phyloP scores from a whole-genome alignment of 1,284 basidiomycete genomes.

The Cryptococcus jaspeensis region DNA sequence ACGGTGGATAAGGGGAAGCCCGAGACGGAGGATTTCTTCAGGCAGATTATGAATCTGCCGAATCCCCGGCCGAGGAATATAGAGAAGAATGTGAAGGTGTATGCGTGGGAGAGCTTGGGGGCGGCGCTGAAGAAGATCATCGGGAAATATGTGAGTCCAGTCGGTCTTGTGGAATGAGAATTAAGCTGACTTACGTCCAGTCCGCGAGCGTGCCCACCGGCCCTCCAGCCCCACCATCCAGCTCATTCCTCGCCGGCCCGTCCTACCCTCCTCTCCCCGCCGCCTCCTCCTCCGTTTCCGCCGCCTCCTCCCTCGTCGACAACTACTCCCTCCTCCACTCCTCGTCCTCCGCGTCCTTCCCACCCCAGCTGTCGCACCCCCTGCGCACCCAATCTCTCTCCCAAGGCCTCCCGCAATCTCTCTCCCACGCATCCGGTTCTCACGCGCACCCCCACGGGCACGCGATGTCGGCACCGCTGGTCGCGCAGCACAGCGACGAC shows the following conservation, averaged over 20 bases:
- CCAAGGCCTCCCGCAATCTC: too few species aligned
- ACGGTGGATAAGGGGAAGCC: constrained; percentile 85
- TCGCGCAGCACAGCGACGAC: not conserved
- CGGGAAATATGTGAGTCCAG: constrained; percentile 79
- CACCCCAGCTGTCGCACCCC: too few species aligned
- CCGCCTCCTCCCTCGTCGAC: not conserved
- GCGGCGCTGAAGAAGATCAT: constrained; percentile 88
- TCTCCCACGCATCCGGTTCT: too few species aligned
- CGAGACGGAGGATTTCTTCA: constrained; percentile 81
- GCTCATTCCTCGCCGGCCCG: constrained; percentile 6
- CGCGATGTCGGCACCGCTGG: not conserved
- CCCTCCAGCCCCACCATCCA: constrained; percentile 9
- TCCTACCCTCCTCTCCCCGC: constrained; percentile 4
- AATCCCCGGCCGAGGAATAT: constrained; percentile 93
- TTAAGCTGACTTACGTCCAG: constrained; percentile 7
- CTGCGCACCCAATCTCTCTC: too few species aligned
- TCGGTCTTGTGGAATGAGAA: not conserved
- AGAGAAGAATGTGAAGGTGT: constrained; percentile 97
- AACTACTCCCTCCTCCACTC: not conserved
- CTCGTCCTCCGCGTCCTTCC: too few species aligned
- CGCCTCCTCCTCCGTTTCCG: constrained; percentile 12
- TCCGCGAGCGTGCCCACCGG: constrained; percentile 27
- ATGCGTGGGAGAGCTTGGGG: constrained; percentile 81
- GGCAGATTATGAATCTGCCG: constrained; percentile 91
- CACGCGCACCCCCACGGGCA: too few species aligned